Conservation (phyloP, 176 grass and related monocot species). For the Ampelocalamus luodianensis region DNA sequence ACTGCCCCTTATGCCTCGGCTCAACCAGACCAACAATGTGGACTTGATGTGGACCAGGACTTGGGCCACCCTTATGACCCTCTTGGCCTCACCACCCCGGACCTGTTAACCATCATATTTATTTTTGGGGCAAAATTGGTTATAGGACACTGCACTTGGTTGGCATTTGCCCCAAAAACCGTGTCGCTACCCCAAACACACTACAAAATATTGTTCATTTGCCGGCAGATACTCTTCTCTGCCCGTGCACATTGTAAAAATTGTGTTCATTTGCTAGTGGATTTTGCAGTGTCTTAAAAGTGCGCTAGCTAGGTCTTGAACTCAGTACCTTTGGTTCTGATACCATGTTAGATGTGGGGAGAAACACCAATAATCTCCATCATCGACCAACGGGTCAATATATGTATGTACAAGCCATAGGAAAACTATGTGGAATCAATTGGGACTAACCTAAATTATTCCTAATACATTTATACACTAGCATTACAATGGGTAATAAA, state of each 20-base stretch:
- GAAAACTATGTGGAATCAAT: neutral
- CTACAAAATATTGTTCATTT: constrained; percentile 3
- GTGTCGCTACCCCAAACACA: neutral
- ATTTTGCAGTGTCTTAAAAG: neutral
- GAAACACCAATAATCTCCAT: neutral
- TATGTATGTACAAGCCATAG: neutral
- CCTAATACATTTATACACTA: neutral
- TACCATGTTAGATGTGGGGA: neutral
- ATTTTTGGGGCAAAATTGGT: neutral
- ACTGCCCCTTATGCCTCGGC: neutral
- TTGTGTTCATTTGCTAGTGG: neutral
- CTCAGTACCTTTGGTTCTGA: neutral
- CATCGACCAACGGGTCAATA: neutral
- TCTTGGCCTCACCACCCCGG: neutral
- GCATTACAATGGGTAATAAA: neutral
- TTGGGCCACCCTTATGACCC: neutral
- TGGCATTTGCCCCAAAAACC: neutral
- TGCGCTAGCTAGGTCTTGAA: neutral
- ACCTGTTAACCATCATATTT: neutral
- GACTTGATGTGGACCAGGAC: neutral
- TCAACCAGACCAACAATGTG: constrained; percentile 7
- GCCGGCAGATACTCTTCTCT: neutral
- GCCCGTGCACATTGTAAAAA: neutral
- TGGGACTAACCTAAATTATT: constrained; percentile 28
- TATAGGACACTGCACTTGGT: neutral